Base-by-base conservation (phyloP, 2,329 filamentous ascomycete genomes). In the Pestalotiopsis sp. region DNA sequence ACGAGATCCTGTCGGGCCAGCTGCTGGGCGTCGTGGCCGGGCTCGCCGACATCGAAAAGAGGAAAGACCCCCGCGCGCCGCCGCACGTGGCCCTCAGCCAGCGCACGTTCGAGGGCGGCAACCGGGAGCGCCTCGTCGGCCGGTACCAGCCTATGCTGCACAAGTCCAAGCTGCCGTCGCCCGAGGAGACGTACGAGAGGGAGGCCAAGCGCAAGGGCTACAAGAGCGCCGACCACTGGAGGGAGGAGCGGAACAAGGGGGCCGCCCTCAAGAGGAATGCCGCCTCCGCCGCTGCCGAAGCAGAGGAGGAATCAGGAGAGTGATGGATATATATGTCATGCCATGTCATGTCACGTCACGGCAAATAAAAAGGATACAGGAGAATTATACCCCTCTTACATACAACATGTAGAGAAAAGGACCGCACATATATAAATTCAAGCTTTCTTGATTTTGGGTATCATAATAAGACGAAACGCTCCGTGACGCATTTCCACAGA, bases 1-100 rank as follows among this genome's bases (percentile, higher is more conserved):
- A 98, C 75, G 96, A 98, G 84, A 83, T 97, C 66, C 84, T 99
- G 68, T 90, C 93, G 0, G 90, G 88, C 69, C 88, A 90, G 73
- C 82, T 99, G 65, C 83, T 98, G 69, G 89, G 93, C 75, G 80
- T 91, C 59, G 81, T 89, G 7, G 81, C 85, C 1, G 45, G 69
- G 17, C 84, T 85, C 72, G 71, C 72, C 0, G 74, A 77, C 23
- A 69, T 74, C 36, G 66, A 67, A n/a, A 72, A 69, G 41, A 69
- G 72, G 4, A 60, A 38, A 27, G 69, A 75, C 65, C 66, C 66
- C 1, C 66, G 41, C 5, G 73, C 74, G 36, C 72, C 66, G 9
- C 38, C 7, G 36, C 63, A 72, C 31, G 71, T 71, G 36, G 59
- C 70, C 2, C 67, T 65, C n/a, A 77, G 74, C 66, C 78, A 81